Conservation (phyloP, 176 grass and related monocot genomes). For the maize (Zea mays) region DNA sequence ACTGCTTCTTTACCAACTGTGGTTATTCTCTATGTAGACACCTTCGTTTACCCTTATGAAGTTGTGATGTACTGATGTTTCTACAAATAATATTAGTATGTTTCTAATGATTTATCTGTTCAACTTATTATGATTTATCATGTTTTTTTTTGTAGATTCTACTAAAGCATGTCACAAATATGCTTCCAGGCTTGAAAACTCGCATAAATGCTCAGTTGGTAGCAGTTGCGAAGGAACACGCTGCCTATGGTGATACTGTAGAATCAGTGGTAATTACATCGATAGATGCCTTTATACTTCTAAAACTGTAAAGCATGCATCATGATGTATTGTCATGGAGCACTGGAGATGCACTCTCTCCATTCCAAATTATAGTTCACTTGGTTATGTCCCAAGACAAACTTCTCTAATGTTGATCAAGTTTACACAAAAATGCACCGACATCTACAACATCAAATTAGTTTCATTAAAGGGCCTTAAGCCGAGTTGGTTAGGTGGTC, state of each 20-base stretch:
- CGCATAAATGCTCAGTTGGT: conserved; percentile 78
- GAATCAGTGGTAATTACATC: conserved; percentile 67
- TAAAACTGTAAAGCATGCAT: conserved; percentile 28
- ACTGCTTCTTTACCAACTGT: neutral
- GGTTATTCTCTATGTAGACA: neutral
- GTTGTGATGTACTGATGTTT: conserved; percentile 4
- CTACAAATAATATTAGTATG: conserved; percentile 6
- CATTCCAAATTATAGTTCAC: neutral
- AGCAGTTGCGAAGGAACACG: conserved; percentile 82
- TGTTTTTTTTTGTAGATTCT: conserved; percentile 69
- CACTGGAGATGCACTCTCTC: neutral
- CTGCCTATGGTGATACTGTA: conserved; percentile 80
- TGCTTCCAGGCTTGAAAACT: conserved; percentile 90
- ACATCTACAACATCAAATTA: conserved; percentile 5
- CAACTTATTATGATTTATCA: conserved; percentile 2
- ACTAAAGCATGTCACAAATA: conserved; percentile 74
- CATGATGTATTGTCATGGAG: conserved; percentile 19
- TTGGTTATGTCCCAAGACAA: neutral
- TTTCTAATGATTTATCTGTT: conserved; percentile 35
- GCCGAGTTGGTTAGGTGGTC: too few relatives aligned
- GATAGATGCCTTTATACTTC: conserved; percentile 9
- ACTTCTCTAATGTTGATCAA: neutral
- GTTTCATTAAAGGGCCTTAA: neutral
- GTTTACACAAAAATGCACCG: neutral
- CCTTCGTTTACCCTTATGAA: neutral